Conservation (phyloP, 2,329 filamentous ascomycete genomes). For the Fusarium gaditjirri region DNA sequence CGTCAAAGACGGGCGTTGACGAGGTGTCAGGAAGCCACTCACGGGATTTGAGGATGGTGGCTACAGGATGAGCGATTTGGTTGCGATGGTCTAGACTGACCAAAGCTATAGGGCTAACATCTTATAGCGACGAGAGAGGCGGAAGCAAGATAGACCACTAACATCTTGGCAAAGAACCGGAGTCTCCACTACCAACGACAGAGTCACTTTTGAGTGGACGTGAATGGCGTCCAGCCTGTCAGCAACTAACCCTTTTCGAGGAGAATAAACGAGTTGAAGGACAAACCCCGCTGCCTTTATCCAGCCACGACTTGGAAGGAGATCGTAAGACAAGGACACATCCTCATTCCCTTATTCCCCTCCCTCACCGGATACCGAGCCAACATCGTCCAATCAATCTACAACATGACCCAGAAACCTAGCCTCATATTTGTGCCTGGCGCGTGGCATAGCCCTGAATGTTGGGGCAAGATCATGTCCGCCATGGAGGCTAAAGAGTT, state of each 20-base stretch:
- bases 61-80: background rate
- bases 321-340: background rate
- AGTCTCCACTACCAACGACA: background rate
- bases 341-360: background rate
- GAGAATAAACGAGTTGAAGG: constrained; percentile 33
- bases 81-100: rapidly evolving
- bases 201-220: background rate
- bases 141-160: background rate
- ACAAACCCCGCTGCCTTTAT: constrained; percentile 5
- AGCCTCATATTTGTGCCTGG: constrained; percentile 59
- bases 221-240: background rate
- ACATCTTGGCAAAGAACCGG: rapidly evolving
- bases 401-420: constrained; percentile 40
- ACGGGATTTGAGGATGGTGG: background rate
- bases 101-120: background rate
- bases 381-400: background rate
- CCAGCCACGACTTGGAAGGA: background rate
- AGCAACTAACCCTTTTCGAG: constrained; percentile 36
- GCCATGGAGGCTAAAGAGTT: constrained; percentile 48
- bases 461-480: constrained; percentile 50
- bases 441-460: constrained; percentile 57
- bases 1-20: background rate
- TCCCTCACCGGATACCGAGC: background rate
- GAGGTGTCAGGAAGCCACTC: background rate
- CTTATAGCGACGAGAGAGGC: rapidly evolving